These are phyloP conservation scores for Proliferodiscus dingleyae DNA, from an alignment of 2,329 filamentous ascomycete species.

Conservation along the genomic window DNA sequence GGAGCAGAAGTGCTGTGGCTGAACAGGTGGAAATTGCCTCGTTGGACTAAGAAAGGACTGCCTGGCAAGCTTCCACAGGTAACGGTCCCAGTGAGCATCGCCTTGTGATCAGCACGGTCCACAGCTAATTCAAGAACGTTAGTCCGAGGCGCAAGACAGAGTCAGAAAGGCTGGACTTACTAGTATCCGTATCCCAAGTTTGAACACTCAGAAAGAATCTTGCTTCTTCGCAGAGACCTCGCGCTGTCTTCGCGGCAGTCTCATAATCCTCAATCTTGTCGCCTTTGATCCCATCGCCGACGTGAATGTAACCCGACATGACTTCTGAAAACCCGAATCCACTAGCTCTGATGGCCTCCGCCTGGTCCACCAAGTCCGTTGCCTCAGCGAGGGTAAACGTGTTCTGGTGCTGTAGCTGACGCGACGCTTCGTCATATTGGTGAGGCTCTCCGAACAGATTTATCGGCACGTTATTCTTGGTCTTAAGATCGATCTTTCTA, in stretches of 20 bases:
- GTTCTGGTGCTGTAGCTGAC: slow-evolving; percentile 12
- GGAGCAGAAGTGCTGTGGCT: slow-evolving; percentile 46
- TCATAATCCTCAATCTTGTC: slow-evolving; percentile 49
- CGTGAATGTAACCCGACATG: slow-evolving; percentile 58
- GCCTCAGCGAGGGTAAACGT: slow-evolving; percentile 37
- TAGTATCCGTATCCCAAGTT: slow-evolving; percentile 46
- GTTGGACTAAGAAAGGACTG: slow-evolving; percentile 56
- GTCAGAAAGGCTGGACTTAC: slow-evolving; percentile 19
- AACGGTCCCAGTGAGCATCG: slow-evolving; percentile 55
- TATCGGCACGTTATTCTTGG: slow-evolving; percentile 41
- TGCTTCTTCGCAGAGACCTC: slow-evolving; percentile 50
- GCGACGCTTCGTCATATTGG: slow-evolving; percentile 16
- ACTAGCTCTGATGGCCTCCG: slow-evolving; percentile 33
- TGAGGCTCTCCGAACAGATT: slow-evolving; percentile 51
- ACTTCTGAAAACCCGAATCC: slow-evolving; percentile 60
- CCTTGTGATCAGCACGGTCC: slow-evolving; percentile 43
- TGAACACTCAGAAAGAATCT: slow-evolving; percentile 56
- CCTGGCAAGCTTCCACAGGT: slow-evolving; percentile 49
- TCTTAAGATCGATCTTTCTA: slow-evolving; percentile 38
- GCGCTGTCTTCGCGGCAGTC: slow-evolving; percentile 46
- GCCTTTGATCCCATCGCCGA: slow-evolving; percentile 36
- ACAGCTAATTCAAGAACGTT: slow-evolving; percentile 31
- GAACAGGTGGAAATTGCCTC: slow-evolving; percentile 55
- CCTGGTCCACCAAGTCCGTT: slow-evolving; percentile 33
- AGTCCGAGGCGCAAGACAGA: slow-evolving; percentile 2